phyloP scores from a whole-genome alignment of 2,329 filamentous ascomycete species.

The Phialophora tarda region DNA sequence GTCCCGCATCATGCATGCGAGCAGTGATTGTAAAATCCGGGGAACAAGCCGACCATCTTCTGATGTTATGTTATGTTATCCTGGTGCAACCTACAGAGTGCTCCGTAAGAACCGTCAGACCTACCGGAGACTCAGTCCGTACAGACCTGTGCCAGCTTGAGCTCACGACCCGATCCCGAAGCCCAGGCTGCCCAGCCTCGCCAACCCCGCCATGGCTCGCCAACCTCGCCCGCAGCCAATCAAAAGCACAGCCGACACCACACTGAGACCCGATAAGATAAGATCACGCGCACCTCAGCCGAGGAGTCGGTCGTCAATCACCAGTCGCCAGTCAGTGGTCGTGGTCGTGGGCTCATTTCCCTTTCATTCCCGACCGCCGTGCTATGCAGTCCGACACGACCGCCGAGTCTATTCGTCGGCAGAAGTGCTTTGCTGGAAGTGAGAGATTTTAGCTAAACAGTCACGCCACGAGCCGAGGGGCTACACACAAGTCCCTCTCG shows the following conservation, averaged over 20 bases:
- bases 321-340: background rate
- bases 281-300: background rate
- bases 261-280: conserved; percentile 1
- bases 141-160: background rate
- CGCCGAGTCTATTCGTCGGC: too few relatives aligned
- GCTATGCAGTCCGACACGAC: background rate
- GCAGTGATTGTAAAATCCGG: background rate
- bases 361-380: background rate
- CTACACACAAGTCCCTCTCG: too few relatives aligned
- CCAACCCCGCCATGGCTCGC: too few relatives aligned
- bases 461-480: background rate
- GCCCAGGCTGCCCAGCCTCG: background rate
- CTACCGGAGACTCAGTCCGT: background rate
- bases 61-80: background rate
- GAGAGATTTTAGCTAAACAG: background rate
- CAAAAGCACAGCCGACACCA: background rate
- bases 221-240: background rate
- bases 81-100: too few relatives aligned
- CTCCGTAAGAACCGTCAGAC: too few relatives aligned
- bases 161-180: background rate
- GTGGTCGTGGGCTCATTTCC: too few relatives aligned
- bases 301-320: background rate
- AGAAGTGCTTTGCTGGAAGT: too few relatives aligned
- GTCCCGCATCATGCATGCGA: background rate
- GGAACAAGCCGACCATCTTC: background rate